Base-by-base conservation (phyloP, 805 yeast species). In the Kazachstania viticola region DNA sequence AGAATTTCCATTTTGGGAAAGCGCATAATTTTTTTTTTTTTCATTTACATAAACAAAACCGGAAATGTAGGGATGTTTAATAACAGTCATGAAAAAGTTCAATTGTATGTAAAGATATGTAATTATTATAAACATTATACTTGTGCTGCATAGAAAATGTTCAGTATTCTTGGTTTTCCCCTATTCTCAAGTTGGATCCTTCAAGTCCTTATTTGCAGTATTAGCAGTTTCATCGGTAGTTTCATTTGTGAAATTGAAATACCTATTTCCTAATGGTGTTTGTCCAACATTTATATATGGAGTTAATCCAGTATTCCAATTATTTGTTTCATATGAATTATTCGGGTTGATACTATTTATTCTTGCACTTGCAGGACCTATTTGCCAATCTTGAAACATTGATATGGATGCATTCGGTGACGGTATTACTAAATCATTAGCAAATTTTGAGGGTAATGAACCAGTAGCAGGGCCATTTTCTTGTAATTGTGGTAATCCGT, bases 321-420 rank as follows among this genome's bases (percentile, higher is more conserved):
- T 45, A 27, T 37, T 29, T 27, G 33, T 5, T 9, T 17, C 29
- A 27, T 17, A 9, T 5, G 21, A 27, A n/a, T 22, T 17, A 13
- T 13, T 13, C 16, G 16, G 5, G 12, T 13, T 28, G 19, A 15
- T 8, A 22, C 32, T 35, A 7, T 18, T 26, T 27, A n/a, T 21
- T 22, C 30, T 38, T 12, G 42, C 46, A 25, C 40, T 37, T 13
- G 33, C 34, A 3, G 40, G 40, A 4, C 39, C 41, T 23, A 47
- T 28, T 7, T 48, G 39, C 59, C 59, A 54, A 37, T 54, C 59
- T 22, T 48, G 57, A 31, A 54, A 54, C 56, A 53, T 48, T 4
- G 54, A 39, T 34, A 48, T 46, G 1, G 53, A 41, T 1, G 45
- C 44, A 18, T 17, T 19, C 14, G 59, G 59, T 11, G 59, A 54